Percentiles rank a stretch among this genome's conserved stretches.
Conservation (phyloP, 2,329 filamentous ascomycete species). For the Incumbomyces delicatus region DNA sequence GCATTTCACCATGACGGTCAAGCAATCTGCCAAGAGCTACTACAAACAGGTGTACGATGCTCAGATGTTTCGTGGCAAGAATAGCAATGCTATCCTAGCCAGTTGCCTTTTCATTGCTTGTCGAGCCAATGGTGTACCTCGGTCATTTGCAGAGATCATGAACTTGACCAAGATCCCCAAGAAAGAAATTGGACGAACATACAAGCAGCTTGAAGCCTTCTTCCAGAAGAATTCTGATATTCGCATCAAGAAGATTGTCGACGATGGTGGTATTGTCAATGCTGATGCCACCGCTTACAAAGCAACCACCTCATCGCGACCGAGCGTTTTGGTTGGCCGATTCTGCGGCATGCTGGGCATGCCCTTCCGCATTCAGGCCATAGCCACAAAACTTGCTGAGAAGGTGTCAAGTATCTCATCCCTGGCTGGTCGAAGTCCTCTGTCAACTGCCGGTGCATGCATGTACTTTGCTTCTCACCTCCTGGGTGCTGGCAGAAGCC, state of each 20-base stretch:
- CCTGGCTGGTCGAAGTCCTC: slow-evolving; percentile 81
- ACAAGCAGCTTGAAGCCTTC: slow-evolving; percentile 86
- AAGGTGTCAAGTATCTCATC: slow-evolving; percentile 68
- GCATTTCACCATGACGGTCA: slow-evolving; percentile 67
- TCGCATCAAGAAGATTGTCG: slow-evolving; percentile 39
- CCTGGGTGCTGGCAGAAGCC: slow-evolving; percentile 65
- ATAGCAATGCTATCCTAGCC: slow-evolving; percentile 84
- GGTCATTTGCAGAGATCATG: slow-evolving; percentile 91
- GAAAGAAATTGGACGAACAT: slow-evolving; percentile 93
- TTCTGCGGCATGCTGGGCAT: slow-evolving; percentile 78
- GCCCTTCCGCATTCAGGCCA: slow-evolving; percentile 65
- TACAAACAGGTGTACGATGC: slow-evolving; percentile 92
- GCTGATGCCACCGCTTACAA: slow-evolving; percentile 52
- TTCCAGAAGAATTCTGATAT: slow-evolving; percentile 53
- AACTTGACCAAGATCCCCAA: slow-evolving; percentile 87
- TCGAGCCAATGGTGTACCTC: slow-evolving; percentile 73
- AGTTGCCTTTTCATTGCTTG: slow-evolving; percentile 97
- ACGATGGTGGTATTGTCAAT: slow-evolving; percentile 46
- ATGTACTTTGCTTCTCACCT: slow-evolving; percentile 93
- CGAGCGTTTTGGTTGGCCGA: slow-evolving; percentile 75
- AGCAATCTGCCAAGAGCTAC: slow-evolving; percentile 85
- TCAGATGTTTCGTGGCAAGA: slow-evolving; percentile 91
- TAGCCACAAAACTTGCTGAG: slow-evolving; percentile 68
- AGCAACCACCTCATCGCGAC: slow-evolving; percentile 65
- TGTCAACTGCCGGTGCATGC: slow-evolving; percentile 88